Conservation (phyloP, 257 asterid genomes). For the Buddleja alternifolia region DNA sequence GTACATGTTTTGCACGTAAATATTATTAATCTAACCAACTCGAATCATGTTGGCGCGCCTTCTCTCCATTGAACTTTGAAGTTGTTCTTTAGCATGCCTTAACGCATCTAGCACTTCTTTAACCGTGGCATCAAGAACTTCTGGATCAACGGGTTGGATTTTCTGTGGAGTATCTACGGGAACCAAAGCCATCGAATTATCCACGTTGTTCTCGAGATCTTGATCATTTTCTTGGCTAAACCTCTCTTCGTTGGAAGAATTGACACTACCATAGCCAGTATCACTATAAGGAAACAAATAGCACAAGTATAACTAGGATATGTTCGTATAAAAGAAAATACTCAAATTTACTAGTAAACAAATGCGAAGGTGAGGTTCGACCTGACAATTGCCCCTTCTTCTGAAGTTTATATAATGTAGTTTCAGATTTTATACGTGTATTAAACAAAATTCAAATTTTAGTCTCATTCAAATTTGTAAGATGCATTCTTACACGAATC, state of each 20-base stretch:
- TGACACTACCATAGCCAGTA: slow-evolving; percentile 5
- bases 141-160: slow-evolving; percentile 46
- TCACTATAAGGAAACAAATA: slow-evolving; percentile 28
- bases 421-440: too few species aligned
- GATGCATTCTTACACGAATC: too few species aligned
- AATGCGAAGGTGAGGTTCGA: too few species aligned
- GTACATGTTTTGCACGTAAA: too few species aligned
- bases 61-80: slow-evolving; percentile 65
- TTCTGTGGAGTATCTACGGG: slow-evolving; percentile 36
- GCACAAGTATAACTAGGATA: not conserved
- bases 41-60: slow-evolving; percentile 43
- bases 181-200: slow-evolving; percentile 70
- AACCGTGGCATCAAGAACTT: slow-evolving; percentile 68
- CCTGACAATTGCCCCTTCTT: too few species aligned
- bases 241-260: slow-evolving; percentile 30
- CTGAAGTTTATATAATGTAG: too few species aligned
- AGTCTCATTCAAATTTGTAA: too few species aligned
- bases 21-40: slow-evolving; percentile 39
- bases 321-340: too few species aligned
- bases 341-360: too few species aligned
- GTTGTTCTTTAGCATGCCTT: slow-evolving; percentile 61
- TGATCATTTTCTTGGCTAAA: slow-evolving; percentile 21
- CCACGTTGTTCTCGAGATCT: slow-evolving; percentile 30
- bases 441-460: too few species aligned
- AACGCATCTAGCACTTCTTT: slow-evolving; percentile 66